These are phyloP conservation scores for Vaccinium corymbosum DNA, from an alignment of 148 eudicot species.

Conservation along the genomic window DNA sequence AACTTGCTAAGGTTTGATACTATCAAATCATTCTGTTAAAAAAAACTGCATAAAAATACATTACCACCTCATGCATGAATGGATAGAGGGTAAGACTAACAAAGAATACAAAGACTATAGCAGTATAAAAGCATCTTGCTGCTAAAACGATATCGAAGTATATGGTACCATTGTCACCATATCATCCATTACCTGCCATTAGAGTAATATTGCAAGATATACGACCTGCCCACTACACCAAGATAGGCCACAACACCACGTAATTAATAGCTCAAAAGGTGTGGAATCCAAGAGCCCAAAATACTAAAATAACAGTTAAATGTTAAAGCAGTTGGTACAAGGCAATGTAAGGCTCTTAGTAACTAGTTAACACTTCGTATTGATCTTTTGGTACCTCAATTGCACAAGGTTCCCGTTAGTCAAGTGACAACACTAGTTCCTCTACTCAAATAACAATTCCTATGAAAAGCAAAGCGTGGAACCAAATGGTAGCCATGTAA, in stretches of 20 bases:
- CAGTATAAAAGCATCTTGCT: background rate
- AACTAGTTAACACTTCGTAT: background rate
- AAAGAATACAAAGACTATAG: background rate
- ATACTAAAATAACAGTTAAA: background rate
- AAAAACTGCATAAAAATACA: background rate
- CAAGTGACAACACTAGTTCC: background rate
- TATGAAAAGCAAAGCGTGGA: background rate
- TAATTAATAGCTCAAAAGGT: background rate
- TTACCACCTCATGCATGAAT: background rate
- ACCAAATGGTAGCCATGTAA: slow-evolving; percentile 7
- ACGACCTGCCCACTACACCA: background rate
- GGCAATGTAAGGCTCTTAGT: background rate
- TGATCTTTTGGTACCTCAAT: background rate
- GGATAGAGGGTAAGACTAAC: background rate
- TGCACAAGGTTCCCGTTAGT: background rate
- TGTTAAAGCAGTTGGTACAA: background rate
- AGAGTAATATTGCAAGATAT: background rate
- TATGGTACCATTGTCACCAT: background rate
- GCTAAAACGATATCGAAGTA: background rate
- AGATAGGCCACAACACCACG: background rate
- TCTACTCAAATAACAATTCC: background rate
- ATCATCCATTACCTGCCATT: slow-evolving; percentile 5
- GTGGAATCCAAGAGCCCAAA: slow-evolving; percentile 7
- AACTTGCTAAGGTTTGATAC: background rate
- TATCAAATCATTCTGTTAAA: background rate